Evolutionary conservation across 768 basidiomycete species (phyloP), one percentile per base, ranked within the genome.

Genomic region (Terana coerulea): DNA sequence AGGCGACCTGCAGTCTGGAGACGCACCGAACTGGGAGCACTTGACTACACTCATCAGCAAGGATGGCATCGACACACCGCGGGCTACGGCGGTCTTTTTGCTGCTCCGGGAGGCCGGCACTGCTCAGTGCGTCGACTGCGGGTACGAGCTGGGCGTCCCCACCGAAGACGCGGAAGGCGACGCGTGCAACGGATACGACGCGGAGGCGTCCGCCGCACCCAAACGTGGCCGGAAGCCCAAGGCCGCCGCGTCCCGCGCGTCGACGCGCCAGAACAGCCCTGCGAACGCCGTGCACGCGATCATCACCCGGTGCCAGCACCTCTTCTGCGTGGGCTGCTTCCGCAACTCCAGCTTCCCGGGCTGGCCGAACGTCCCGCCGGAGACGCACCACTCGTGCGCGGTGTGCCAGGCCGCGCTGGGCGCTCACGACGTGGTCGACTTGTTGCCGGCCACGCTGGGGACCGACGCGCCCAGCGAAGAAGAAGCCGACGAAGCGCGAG

Each of bases 251-350:
- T 90, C 88, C 36, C 82, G 88, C n/a, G 73, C 73, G 1, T 76
- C 85, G 1, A 91, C 91, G 34, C 80, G 90, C 28, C 81, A 86
- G 33, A 88, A 71, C 57, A 91, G 88, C 60, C 90, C 90, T 3
- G 72, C 75, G 42, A 69, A 78, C 2, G 39, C 25, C 2, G 30
- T 31, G 12, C 81, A 78, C 22, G 81, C 86, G 0, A 72, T 98
- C 47, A 69, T 99, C 63, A 97, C 97, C 11, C 82, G 88, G 55
- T 99, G 97, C 66, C 90, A 93, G 61, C 97, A 99, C 67, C 76
- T 98, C 26, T 98, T 90, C 68, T 99, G 97, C 69, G 60, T 85
- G 9, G 72, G 72, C 24, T 99, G 97, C 69, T 98, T 93, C 77
- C 82, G 86, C 34, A 71, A 75, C 55, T 80, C 78, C n/a, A 80